Base-by-base conservation (phyloP, 2,329 filamentous ascomycete species). In the Lecanicillium sp. region DNA sequence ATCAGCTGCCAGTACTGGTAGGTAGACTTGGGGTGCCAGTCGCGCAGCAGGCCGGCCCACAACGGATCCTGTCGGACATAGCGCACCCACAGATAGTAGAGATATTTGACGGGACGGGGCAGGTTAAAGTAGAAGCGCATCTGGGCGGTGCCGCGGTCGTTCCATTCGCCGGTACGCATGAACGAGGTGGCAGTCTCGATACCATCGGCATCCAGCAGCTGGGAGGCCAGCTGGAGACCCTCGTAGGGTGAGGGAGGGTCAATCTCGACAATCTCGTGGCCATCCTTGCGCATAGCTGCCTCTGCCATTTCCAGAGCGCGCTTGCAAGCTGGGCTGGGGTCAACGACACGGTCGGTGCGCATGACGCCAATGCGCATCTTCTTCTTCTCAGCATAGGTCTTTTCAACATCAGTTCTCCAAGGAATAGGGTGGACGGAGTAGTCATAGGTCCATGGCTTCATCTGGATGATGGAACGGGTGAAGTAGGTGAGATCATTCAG, bases 31-130 rank as follows among this genome's bases (percentile, higher is more conserved):
- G 76, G 72, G 37, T 78, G 72, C 75, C 85, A 94, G 50, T 81
- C 69, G 31, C 73, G 70, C 33, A 95, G 64, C 5, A 95, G 62
- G 0, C 78, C 81, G 0, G 88, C 87, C 84, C 87, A 94, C 35
- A 89, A 62, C 2, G 66, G 58, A 56, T 95, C 88, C 9, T 78
- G 65, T 38, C 79, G 76, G 45, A 95, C 67, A 57, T 95, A 94
- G 52, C 82, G 83, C n/a, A 92, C 81, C 73, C 84, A 95, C 5
- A 88, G 74, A 56, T 88, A 92, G 65, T 94, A 86, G n/a, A 92
- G 52, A 57, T 83, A 94, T 56, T 87, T 86, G 48, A 94, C 54
- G 4, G 83, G 77, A 6, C 78, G 67, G 12, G 86, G 83, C 12
- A 94, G 71, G 30, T 67, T 69, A 66, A 88, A 86, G 54, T 89